phyloP scores from a whole-genome alignment of 306 rosid species.

The Prinsepia uniflora region DNA sequence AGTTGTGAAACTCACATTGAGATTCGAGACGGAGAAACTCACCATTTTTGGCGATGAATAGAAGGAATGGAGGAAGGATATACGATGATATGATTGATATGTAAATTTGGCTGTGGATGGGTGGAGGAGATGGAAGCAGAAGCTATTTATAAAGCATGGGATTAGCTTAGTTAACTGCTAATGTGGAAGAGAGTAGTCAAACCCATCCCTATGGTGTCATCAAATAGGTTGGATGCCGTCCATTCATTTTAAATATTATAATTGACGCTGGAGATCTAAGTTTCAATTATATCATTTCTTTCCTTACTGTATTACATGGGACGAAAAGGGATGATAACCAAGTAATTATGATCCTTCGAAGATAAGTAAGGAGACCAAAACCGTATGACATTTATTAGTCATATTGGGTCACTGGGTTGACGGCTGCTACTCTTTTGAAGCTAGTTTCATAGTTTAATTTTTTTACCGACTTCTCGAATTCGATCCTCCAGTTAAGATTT shows the following conservation, averaged over 20 bases:
- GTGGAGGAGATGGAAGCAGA: not conserved
- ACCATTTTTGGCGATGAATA: conserved; percentile 2
- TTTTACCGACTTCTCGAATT: no score
- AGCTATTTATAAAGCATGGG: not conserved
- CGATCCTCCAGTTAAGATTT: no score
- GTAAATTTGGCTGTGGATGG: not conserved
- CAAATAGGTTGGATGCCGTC: conserved; percentile 10
- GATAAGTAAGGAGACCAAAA: no score
- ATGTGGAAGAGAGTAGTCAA: conserved; percentile 1
- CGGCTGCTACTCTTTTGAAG: no score
- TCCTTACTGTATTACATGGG: not conserved
- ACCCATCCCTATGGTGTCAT: conserved; percentile 14
- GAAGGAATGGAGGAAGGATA: not conserved
- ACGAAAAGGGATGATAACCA: no score
- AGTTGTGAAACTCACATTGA: no score
- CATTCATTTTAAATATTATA: conserved; percentile 14
- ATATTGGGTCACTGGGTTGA: no score
- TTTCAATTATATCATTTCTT: not conserved
- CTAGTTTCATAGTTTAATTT: no score
- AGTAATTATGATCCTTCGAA: no score
- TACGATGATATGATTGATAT: not conserved
- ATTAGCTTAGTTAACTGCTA: not conserved
- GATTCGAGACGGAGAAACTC: not conserved
- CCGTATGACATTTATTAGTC: no score
- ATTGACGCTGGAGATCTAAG: conserved; percentile 34